Conservation (phyloP, 2,329 filamentous ascomycete genomes). For the Graphilbum ipis-grandicollis region DNA sequence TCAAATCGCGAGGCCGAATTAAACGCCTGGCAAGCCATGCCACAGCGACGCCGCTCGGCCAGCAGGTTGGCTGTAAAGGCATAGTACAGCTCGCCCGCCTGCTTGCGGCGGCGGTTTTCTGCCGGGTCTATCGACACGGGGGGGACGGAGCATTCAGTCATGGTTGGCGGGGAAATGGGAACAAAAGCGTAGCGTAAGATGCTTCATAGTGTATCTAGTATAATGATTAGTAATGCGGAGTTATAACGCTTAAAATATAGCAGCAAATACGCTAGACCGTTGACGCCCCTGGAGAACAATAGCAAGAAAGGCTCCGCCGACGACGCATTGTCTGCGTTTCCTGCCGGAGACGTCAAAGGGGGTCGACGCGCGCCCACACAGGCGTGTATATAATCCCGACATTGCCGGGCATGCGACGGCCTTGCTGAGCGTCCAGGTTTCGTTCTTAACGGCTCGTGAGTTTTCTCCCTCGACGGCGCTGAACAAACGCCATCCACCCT, state of each 20-base stretch:
- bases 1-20: slow-evolving; percentile 37
- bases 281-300: neutral
- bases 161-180: neutral
- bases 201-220: too few species aligned
- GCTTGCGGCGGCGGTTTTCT: slow-evolving; percentile 40
- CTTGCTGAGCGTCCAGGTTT: too few species aligned
- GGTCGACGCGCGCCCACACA: too few species aligned
- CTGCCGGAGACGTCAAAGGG: neutral
- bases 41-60: slow-evolving; percentile 44
- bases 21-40: slow-evolving; percentile 41
- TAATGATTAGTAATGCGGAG: too few species aligned
- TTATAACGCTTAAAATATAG: too few species aligned
- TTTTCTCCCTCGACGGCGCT: too few species aligned
- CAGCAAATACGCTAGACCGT: too few species aligned
- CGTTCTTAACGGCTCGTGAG: too few species aligned
- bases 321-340: neutral
- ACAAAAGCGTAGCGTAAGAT: neutral
- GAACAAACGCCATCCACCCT: too few species aligned
- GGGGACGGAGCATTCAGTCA: neutral
- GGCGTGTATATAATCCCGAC: too few species aligned
- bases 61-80: slow-evolving; percentile 54
- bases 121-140: slow-evolving; percentile 14
- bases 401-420: too few species aligned
- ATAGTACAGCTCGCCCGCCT: slow-evolving; percentile 53
- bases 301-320: neutral